phyloP scores from a whole-genome alignment of 768 basidiomycete genomes.

The Auricularia auricula-judae region DNA sequence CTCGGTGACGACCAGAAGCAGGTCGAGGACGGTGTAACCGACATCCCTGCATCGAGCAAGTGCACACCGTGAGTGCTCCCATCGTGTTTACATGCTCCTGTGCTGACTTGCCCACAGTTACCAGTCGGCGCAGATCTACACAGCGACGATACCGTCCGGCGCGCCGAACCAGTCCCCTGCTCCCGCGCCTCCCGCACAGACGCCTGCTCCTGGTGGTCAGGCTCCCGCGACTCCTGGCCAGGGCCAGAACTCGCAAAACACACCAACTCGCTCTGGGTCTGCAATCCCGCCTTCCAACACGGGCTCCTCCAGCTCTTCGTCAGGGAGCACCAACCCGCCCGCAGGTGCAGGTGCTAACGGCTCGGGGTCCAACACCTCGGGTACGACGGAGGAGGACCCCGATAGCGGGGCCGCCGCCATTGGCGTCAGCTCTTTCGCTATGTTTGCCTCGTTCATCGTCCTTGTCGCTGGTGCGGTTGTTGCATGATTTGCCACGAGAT shows the following conservation, averaged over 20 bases:
- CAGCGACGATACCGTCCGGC: neutral
- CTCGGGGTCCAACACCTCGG: neutral
- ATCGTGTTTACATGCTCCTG: too few relatives aligned
- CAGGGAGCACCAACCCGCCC: neutral
- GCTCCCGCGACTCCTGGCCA: neutral
- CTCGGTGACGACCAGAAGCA: constrained; percentile 44
- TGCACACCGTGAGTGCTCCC: neutral
- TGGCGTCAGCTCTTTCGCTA: neutral
- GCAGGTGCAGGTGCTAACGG: neutral
- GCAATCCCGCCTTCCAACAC: neutral
- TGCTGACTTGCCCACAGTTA: neutral
- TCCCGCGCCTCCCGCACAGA: neutral
- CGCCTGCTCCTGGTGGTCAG: neutral
- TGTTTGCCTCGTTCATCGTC: neutral
- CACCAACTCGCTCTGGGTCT: neutral
- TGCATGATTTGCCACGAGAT: neutral
- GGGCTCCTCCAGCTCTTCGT: neutral
- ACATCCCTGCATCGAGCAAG: neutral
- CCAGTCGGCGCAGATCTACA: neutral
- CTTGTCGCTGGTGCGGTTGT: neutral
- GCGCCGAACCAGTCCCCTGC: neutral
- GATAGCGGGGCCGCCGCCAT: neutral
- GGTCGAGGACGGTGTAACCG: neutral
- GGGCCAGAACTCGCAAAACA: neutral
- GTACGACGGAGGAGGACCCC: neutral